Evolutionary conservation across 257 asterid genomes (phyloP), one percentile per base, ranked within the genome.

Genomic region (Solanum megistacrolobum): DNA sequence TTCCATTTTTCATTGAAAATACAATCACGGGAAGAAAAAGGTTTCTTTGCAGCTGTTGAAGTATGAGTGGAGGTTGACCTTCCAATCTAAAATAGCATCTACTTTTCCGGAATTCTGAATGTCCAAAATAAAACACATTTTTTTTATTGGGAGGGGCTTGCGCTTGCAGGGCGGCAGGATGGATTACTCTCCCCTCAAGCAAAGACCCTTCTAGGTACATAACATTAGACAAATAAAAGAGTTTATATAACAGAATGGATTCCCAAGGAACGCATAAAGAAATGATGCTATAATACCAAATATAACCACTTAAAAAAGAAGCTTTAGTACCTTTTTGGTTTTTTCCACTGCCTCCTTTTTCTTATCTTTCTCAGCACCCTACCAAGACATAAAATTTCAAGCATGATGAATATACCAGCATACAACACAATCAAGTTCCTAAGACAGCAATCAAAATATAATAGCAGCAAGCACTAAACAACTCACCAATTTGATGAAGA

Each of bases 401-500:
- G 20, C 27, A 36, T 29, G 65, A 66, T n/a, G 31, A 71, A 39
- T 31, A 66, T 25, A 48, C 29, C 6, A 25, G 36, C 84, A 48
- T 25, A 20, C 18, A 48, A 18, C 36, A 72, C 14, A 32, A 11
- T 35, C 31, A 69, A 27, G 35, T 36, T 34, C 27, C 20, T 1
- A 27, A 58, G 20, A 83, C 7, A 11, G 62, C 43, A 18, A 55
- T 55, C 39, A 60, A 71, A 69, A 69, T 29, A 78, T 72, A 32
- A 25, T 7, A 41, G 85, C 25, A 41, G 36, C 60, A 13, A 71
- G 13, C 62, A 41, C 38, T 7, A 68, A 39, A 9, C 8, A 65
- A 88, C 86, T 90, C 87, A 94, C 97, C 94, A 95, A 90, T 91
- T 93, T 95, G 65, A 91, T 83, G 85, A 95, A 95, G 88, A 95